Conservation (phyloP, 177 flowering plant species). For the Vitis hybrid region DNA sequence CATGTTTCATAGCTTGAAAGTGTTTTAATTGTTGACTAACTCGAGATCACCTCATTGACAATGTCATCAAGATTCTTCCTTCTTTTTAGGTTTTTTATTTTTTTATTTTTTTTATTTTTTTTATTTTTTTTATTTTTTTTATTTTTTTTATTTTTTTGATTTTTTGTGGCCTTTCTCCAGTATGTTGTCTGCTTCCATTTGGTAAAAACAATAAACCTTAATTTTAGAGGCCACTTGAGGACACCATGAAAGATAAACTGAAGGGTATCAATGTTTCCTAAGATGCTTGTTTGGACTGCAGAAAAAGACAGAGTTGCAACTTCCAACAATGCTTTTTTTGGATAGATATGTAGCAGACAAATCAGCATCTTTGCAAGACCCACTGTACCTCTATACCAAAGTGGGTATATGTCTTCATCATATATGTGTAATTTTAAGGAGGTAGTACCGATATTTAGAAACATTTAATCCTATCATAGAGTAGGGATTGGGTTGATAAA, state of each 20-base stretch:
- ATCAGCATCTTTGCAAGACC: constrained; percentile 11
- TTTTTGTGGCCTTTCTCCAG: no score
- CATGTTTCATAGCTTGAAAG: no score
- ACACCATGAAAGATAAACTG: not conserved
- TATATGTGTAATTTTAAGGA: no score
- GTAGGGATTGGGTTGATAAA: not conserved
- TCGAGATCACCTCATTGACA: not conserved
- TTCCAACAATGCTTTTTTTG: not conserved
- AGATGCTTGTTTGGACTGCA: not conserved
- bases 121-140: not conserved
- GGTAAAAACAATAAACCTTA: not conserved
- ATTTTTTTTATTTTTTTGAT: not conserved
- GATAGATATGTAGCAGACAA: constrained; percentile 1
- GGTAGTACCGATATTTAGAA: not conserved
- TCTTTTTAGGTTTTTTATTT: not conserved
- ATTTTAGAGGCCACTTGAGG: not conserved
- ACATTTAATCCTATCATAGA: not conserved
- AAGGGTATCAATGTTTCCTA: not conserved
- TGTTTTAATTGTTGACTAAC: not conserved
- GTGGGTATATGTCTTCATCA: not conserved
- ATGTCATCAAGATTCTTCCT: not conserved
- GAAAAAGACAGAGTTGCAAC: not conserved
- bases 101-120: no score
- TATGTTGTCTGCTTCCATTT: not conserved
- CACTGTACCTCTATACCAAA: not conserved